Evolutionary conservation across 1,284 basidiomycete genomes (phyloP), one percentile per base, ranked within the genome.

Genomic region (Chondrostereum purpureum): DNA sequence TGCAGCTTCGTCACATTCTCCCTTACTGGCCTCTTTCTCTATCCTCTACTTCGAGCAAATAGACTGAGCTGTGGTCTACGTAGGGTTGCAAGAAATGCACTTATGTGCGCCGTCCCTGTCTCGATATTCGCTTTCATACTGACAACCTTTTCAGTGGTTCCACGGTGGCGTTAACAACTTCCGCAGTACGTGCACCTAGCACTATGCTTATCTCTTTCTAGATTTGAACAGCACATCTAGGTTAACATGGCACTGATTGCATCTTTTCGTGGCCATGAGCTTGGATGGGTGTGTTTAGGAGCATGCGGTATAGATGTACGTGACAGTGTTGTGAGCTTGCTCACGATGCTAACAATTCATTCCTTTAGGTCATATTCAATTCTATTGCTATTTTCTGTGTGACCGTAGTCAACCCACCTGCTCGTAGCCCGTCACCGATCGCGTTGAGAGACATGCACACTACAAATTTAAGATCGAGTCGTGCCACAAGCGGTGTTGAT

Each of bases 261-360:
- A 5, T 27, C 66, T n/a, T 55, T 70, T 53, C 55, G 68, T 37
- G 72, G 72, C 6, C 51, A 58, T 42, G 64, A 75, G 54, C 60
- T 70, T 13, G 69, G 64, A 3, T 73, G 66, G 66, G 60, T 75
- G 23, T 74, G 72, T 50, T 58, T 76, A 5, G 64, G 61, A 11
- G 64, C 61, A 42, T 75, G 73, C 50, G 69, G 68, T n/a, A 56
- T 59, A 12, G 71, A 73, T 50, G 70, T 70, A 27, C 51, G 55
- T 41, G 12, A 3, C 18, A 4, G 4, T n/a, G 20, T 4, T 13
- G 16, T 12, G 37, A 3, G n/a, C 12, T 14, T 12, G 18, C 11
- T 13, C 18, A 18, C n/a, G 18, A 2, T 39, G 3, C 12, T 18
- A 19, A 6, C 33, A n/a, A n/a, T n/a, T n/a, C n/a, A n/a, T 37